These are phyloP conservation scores for Holtermannia corniformis DNA, from an alignment of 768 basidiomycete species.

Conservation along the genomic window DNA sequence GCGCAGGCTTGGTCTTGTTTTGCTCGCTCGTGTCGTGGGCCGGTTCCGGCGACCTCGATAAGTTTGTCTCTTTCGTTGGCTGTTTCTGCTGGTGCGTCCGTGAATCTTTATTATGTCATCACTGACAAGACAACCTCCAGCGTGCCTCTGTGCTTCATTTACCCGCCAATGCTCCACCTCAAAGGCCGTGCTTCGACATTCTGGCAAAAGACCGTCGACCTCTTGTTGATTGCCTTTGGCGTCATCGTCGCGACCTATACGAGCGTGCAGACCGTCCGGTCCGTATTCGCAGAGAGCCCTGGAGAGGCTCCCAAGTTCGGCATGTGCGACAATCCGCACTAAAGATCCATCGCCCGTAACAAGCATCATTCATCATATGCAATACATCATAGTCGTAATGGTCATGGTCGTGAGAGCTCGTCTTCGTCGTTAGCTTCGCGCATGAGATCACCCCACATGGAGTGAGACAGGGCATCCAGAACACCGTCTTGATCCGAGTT, in stretches of 20 bases:
- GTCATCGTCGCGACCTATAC: slow-evolving; percentile 64
- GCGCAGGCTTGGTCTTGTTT: slow-evolving; percentile 50
- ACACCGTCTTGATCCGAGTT: neutral
- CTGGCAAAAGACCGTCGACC: slow-evolving; percentile 58
- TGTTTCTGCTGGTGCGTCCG: slow-evolving; percentile 77
- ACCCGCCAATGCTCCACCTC: slow-evolving; percentile 87
- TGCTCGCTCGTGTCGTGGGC: slow-evolving; percentile 62
- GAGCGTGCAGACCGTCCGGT: slow-evolving; percentile 65
- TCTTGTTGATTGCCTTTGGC: slow-evolving; percentile 67
- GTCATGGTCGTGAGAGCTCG: neutral
- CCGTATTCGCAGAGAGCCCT: slow-evolving; percentile 52
- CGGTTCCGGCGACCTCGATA: slow-evolving; percentile 83
- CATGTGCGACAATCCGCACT: slow-evolving; percentile 26
- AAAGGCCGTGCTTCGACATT: slow-evolving; percentile 57
- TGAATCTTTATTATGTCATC: slow-evolving; percentile 3
- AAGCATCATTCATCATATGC: no score
- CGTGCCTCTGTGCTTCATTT: slow-evolving; percentile 86
- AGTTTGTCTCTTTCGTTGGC: slow-evolving; percentile 88
- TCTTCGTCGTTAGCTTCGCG: neutral
- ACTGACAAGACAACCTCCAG: slow-evolving; percentile 42
- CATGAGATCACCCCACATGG: neutral
- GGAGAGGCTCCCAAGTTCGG: slow-evolving; percentile 43
- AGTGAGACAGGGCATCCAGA: neutral
- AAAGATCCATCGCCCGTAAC: no score
- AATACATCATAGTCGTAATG: neutral